Evolutionary conservation across 1,284 basidiomycete genomes (phyloP).

Genomic region (Rhizopogon parksii): DNA sequence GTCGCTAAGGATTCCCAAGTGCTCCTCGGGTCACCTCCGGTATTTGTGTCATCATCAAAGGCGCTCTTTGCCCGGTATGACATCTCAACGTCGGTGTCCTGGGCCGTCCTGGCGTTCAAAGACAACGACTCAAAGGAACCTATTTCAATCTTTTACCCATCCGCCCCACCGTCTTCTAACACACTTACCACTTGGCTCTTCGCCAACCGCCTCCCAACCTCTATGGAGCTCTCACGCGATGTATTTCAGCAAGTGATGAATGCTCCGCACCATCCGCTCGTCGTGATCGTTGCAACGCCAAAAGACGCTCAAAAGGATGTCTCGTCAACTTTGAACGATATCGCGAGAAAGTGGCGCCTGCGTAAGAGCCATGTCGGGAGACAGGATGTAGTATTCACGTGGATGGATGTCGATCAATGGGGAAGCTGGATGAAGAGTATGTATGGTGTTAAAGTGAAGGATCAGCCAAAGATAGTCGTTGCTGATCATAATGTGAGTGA

Average conservation of each 20-base stretch:
- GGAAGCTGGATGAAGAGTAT: slow-evolving; percentile 81
- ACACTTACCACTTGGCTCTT: slow-evolving; percentile 48
- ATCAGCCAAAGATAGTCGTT: slow-evolving; percentile 60
- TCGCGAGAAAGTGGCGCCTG: slow-evolving; percentile 62
- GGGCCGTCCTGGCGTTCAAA: slow-evolving; percentile 72
- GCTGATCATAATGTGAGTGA: slow-evolving; percentile 70
- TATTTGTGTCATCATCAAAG: slow-evolving; percentile 49
- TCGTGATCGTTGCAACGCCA: slow-evolving; percentile 62
- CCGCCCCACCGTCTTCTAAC: slow-evolving; percentile 25
- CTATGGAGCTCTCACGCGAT: slow-evolving; percentile 63
- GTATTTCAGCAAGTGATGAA: slow-evolving; percentile 82
- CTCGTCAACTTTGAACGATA: slow-evolving; percentile 41
- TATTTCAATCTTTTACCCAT: slow-evolving; percentile 30
- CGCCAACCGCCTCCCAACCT: slow-evolving; percentile 62
- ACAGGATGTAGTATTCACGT: slow-evolving; percentile 73
- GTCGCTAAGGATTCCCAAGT: slow-evolving; percentile 43
- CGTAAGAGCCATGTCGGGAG: slow-evolving; percentile 29
- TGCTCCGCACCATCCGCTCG: slow-evolving; percentile 61
- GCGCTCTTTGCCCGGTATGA: slow-evolving; percentile 47
- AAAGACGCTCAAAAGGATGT: slow-evolving; percentile 35
- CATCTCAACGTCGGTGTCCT: slow-evolving; percentile 39
- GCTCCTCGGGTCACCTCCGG: slow-evolving; percentile 64
- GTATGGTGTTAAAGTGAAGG: slow-evolving; percentile 55
- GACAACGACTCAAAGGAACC: slow-evolving; percentile 47
- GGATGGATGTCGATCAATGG: slow-evolving; percentile 82